phyloP scores from a whole-genome alignment of 2,329 filamentous ascomycete species.

The Hymenoscyphus infarciens region DNA sequence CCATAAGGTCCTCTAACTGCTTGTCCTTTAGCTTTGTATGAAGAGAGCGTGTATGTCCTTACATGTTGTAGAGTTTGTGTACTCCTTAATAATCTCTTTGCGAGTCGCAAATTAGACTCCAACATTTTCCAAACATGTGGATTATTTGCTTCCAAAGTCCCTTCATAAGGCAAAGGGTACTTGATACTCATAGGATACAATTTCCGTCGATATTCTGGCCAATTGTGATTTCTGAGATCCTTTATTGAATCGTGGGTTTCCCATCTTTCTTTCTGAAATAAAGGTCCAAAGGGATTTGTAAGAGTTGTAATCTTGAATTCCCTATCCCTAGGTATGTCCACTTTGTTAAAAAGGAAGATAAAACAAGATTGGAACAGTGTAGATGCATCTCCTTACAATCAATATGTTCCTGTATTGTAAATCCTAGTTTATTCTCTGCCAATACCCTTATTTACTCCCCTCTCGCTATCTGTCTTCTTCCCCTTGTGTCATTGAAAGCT shows the following conservation, averaged over 20 bases:
- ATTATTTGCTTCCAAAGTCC: neutral
- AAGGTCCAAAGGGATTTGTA: neutral
- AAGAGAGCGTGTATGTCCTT: neutral
- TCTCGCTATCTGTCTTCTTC: neutral
- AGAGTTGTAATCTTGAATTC: neutral
- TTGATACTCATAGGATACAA: neutral
- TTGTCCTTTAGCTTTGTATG: neutral
- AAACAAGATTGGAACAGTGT: too few relatives aligned
- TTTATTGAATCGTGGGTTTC: neutral
- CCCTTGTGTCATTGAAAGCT: neutral
- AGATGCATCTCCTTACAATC: neutral
- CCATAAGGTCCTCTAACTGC: neutral
- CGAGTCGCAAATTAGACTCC: neutral
- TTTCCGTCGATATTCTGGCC: neutral
- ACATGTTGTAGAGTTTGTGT: neutral
- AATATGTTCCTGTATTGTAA: neutral
- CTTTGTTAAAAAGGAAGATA: neutral
- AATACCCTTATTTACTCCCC: neutral
- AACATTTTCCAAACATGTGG: neutral
- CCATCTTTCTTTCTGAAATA: neutral
- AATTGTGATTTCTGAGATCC: neutral
- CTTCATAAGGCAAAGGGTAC: neutral
- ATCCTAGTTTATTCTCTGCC: neutral
- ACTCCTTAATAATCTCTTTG: neutral
- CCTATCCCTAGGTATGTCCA: neutral